phyloP scores from a whole-genome alignment of 108 stramenopile species.

The Cyclotella baltica region DNA sequence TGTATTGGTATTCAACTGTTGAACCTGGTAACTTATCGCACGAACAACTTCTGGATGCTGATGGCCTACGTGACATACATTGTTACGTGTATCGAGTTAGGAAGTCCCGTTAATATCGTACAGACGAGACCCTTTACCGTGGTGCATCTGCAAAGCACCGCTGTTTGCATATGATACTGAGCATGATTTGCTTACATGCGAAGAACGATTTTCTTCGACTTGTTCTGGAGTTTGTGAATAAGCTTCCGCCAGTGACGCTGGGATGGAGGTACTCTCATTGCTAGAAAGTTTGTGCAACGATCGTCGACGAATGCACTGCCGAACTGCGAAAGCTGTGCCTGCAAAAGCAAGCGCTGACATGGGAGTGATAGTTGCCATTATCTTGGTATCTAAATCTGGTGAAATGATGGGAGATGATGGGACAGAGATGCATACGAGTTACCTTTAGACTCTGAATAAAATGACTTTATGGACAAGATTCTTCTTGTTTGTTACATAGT shows the following conservation, averaged over 20 bases:
- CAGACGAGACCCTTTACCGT: conserved; percentile 65
- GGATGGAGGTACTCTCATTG: conserved; percentile 46
- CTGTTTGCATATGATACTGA: conserved; percentile 83
- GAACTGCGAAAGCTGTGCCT: conserved; percentile 7
- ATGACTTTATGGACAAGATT: too few relatives aligned
- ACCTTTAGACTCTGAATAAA: too few relatives aligned
- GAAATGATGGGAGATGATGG: neutral
- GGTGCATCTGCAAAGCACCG: conserved; percentile 60
- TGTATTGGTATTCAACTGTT: conserved; percentile 88
- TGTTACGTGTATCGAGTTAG: conserved; percentile 93
- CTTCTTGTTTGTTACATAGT: too few relatives aligned
- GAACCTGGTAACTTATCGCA: conserved; percentile 75
- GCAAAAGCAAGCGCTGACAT: conserved; percentile 8
- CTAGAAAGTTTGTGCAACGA: conserved; percentile 35
- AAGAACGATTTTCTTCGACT: conserved; percentile 57
- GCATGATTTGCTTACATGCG: conserved; percentile 67
- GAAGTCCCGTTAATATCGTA: conserved; percentile 66
- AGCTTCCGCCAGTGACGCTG: conserved; percentile 58
- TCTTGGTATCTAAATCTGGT: too few relatives aligned
- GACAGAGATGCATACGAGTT: too few relatives aligned
- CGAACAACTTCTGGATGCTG: conserved; percentile 73
- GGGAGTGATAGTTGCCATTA: neutral
- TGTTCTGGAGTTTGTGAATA: conserved; percentile 61
- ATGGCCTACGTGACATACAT: conserved; percentile 93
- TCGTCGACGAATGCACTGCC: conserved; percentile 3